Conservation (phyloP, 2,329 filamentous ascomycete species). For the Parasarocladium wereldwijsianum region DNA sequence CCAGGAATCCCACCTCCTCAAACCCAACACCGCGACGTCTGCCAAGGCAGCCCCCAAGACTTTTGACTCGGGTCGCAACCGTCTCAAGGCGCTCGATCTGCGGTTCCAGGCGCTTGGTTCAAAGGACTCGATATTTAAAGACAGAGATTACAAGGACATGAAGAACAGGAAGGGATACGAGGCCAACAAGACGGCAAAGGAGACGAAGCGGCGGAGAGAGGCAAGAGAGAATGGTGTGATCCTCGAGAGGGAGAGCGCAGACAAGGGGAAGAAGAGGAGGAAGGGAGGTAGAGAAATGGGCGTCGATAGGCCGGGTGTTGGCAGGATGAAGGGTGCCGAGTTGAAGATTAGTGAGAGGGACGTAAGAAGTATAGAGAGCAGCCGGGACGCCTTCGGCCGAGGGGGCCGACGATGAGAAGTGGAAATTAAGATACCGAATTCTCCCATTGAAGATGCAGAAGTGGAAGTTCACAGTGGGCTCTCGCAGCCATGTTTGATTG, state of each 20-base stretch:
- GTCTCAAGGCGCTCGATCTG: slow-evolving; percentile 71
- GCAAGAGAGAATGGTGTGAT: slow-evolving; percentile 86
- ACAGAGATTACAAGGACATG: slow-evolving; percentile 86
- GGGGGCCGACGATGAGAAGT: slow-evolving; percentile 18
- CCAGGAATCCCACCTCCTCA: slow-evolving; percentile 77
- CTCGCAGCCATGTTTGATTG: no score
- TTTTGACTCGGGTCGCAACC: slow-evolving; percentile 50
- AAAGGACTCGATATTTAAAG: slow-evolving; percentile 58
- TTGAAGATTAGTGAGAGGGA: slow-evolving; percentile 67
- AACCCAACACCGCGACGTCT: slow-evolving; percentile 17
- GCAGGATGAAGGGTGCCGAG: slow-evolving; percentile 65
- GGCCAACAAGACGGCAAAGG: slow-evolving; percentile 47
- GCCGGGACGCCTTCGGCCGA: slow-evolving; percentile 25
- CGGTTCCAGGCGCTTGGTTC: slow-evolving; percentile 69
- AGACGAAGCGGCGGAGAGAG: slow-evolving; percentile 58
- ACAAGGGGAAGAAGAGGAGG: slow-evolving; percentile 23
- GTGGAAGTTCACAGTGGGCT: no score
- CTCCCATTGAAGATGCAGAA: no score
- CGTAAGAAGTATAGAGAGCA: slow-evolving; percentile 53
- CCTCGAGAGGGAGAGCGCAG: slow-evolving; percentile 45
- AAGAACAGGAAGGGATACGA: slow-evolving; percentile 72
- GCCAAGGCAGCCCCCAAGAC: slow-evolving; percentile 19
- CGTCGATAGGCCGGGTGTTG: slow-evolving; percentile 67
- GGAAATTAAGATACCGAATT: no score
- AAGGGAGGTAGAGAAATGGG: slow-evolving; percentile 32